A percentile compares a stretch with the other conserved stretches of the same genome.
These are phyloP conservation scores for Monilinia fructicola DNA, from an alignment of 2,329 filamentous ascomycete genomes.

Conservation along the genomic window DNA sequence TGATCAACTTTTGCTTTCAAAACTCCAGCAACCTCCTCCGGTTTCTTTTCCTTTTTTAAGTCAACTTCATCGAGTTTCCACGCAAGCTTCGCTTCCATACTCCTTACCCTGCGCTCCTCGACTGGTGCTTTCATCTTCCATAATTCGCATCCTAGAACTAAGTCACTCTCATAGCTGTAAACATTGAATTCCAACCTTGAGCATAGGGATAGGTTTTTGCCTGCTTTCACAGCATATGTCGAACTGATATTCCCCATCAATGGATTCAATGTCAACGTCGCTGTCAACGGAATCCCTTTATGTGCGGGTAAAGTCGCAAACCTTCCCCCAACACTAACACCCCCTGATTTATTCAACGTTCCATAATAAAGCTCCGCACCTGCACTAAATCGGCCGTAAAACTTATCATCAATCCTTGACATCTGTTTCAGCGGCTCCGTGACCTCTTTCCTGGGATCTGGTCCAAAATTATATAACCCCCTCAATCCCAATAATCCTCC, in stretches of 20 bases:
- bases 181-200: slow-evolving; percentile 96
- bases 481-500: slow-evolving; percentile 84
- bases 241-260: slow-evolving; percentile 91
- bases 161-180: slow-evolving; percentile 95
- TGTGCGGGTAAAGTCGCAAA: slow-evolving; percentile 84
- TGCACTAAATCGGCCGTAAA: slow-evolving; percentile 81
- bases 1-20: slow-evolving; percentile 89
- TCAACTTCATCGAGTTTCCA: slow-evolving; percentile 48
- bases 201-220: slow-evolving; percentile 77
- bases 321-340: slow-evolving; percentile 81
- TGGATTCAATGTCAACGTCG: slow-evolving; percentile 89
- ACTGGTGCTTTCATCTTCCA: slow-evolving; percentile 63
- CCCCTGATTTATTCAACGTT: slow-evolving; percentile 88
- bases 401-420: slow-evolving; percentile 51
- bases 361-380: slow-evolving; percentile 96
- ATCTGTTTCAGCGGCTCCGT: slow-evolving; percentile 28
- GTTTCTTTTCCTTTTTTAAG: slow-evolving; percentile 40
- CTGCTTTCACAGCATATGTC: slow-evolving; percentile 88
- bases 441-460: slow-evolving; percentile 33
- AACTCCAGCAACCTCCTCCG: slow-evolving; percentile 76
- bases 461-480: slow-evolving; percentile 90
- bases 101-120: slow-evolving; percentile 43
- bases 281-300: slow-evolving; percentile 85
- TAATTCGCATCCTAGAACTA: slow-evolving; percentile 87
- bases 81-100: slow-evolving; percentile 55